Evolutionary conservation across 1,284 basidiomycete genomes (phyloP), one percentile per base, ranked within the genome.

Genomic region (Trichosporon sp.): DNA sequence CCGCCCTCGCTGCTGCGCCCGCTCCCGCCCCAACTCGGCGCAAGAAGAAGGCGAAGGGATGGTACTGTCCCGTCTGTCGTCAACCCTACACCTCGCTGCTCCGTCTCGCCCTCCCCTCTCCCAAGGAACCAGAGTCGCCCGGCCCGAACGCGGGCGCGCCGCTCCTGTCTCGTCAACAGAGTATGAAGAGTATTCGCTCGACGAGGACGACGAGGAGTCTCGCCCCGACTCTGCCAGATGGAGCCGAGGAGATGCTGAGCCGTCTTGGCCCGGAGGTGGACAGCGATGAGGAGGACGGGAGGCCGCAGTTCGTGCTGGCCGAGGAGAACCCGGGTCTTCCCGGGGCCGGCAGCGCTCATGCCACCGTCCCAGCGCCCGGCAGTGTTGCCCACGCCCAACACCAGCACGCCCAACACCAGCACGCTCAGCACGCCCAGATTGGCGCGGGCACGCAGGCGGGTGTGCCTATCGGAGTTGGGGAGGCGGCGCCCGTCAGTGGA

Each of bases 51-150:
- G 91, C 92, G 1, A 96, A 96, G 84, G 93, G 93, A 14, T 96
- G 93, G 93, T 93, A 92, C 88, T 96, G 93, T 81, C 93, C 93
- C 37, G 92, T 96, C 66, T 95, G 93, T 81, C 88, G 93, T 77
- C 93, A 95, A 86, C 92, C 93, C 1, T 96, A 96, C 78, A 94
- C 92, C 0, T 94, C 92, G 0, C 86, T 95, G 40, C 85, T 96
- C 32, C 88, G 93, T 46, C 90, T 96, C 68, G 92, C 92, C 4
- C 91, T 92, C 0, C 87, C 88, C 1, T 87, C 91, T 1, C 89
- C 77, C n/a, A 77, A 82, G 68, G 74, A 74, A 14, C 54, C 54
- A 31, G 56, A 61, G 31, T 56, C 54, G 19, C 54, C 54, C 6
- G 72, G 74, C 19, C 71, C 73, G 4, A n/a, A 12, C n/a, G 48